Evolutionary conservation across 176 grass and related monocot genomes (phyloP).

Genomic region (Triticum turgidum): DNA sequence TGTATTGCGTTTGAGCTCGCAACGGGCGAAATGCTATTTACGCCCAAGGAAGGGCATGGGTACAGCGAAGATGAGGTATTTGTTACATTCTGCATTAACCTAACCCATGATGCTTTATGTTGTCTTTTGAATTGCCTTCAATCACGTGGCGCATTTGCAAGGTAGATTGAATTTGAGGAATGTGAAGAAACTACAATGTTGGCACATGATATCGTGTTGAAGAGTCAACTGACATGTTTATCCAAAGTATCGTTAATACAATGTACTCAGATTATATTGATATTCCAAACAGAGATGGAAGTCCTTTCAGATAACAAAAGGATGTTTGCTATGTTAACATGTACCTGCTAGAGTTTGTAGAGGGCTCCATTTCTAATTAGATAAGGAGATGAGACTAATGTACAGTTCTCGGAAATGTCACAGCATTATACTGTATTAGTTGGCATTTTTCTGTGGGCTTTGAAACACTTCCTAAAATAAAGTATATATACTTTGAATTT

Average conservation of each 20-base stretch:
- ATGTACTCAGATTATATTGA: background rate
- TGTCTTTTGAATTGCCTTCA: conserved; percentile 17
- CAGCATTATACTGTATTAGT: background rate
- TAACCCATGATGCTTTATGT: conserved; percentile 9
- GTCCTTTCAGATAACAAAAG: conserved; percentile 6
- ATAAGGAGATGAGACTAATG: conserved; percentile 7
- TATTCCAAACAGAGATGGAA: background rate
- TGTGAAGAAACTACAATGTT: background rate
- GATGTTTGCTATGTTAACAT: background rate
- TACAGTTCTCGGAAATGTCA: background rate
- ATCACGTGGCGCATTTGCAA: background rate
- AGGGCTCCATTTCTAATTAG: background rate
- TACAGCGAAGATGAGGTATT: conserved; percentile 99
- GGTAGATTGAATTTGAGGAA: background rate
- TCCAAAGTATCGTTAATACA: background rate
- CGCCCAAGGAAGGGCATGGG: conserved; percentile 78
- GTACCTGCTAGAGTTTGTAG: background rate
- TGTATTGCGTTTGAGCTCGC: conserved; percentile 96
- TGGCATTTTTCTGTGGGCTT: background rate
- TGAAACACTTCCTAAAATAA: background rate
- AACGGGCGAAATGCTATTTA: conserved; percentile 95
- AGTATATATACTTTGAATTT: background rate
- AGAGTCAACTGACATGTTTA: conserved; percentile 10
- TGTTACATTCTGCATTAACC: conserved; percentile 4
- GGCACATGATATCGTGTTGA: background rate